Evolutionary conservation across 371 early-diverging fungal species (phyloP).

Genomic region (Rhizopus sp.): DNA sequence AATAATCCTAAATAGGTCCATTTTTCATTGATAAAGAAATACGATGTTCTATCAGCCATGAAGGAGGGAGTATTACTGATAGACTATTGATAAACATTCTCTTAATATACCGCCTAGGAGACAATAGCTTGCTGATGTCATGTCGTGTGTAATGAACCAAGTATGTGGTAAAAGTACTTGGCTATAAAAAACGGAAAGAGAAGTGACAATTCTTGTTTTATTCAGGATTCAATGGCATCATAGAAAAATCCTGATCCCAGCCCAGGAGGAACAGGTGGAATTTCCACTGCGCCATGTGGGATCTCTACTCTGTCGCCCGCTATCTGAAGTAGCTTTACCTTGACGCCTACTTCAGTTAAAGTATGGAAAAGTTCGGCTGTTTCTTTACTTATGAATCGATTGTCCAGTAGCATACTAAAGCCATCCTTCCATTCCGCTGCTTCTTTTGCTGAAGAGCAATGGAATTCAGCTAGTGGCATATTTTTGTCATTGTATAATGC

Average conservation of each 20-base stretch:
- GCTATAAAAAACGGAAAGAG: background rate
- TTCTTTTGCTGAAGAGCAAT: constrained; percentile 51
- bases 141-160: too few species aligned
- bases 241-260: constrained; percentile 47
- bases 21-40: too few species aligned
- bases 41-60: too few species aligned
- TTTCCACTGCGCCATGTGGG: constrained; percentile 48
- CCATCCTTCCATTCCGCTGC: constrained; percentile 84
- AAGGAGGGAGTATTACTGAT: too few species aligned
- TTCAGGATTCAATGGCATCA: constrained; percentile 19
- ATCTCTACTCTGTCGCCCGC: constrained; percentile 67
- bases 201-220: too few species aligned
- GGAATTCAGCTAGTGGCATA: constrained; percentile 59
- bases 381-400: constrained; percentile 64
- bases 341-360: constrained; percentile 68
- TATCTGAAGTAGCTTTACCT: constrained; percentile 68
- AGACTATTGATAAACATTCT: too few species aligned
- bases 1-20: too few species aligned
- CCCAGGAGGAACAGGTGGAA: constrained; percentile 47
- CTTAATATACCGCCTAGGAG: too few species aligned
- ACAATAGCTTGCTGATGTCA: too few species aligned
- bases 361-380: constrained; percentile 65
- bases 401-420: constrained; percentile 71
- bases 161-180: too few species aligned
- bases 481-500: constrained; percentile 52